Evolutionary conservation across 2,329 filamentous ascomycete genomes (phyloP), one percentile per base, ranked within the genome.

Genomic region (Atkinsonella hypoxylon): DNA sequence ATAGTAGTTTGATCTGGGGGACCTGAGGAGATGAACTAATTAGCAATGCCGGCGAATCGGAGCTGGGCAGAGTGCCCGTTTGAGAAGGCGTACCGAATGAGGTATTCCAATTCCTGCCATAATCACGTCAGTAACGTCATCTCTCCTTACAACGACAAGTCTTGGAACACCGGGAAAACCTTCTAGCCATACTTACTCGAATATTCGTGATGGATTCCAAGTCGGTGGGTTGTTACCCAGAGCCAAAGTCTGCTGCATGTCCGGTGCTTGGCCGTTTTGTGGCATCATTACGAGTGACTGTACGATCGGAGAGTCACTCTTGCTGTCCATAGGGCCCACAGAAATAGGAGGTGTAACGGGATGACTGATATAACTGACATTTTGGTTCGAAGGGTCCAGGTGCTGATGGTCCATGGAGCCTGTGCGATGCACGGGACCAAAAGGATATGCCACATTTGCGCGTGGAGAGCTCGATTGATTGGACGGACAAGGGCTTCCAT

Each of bases 191-290:
- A 78, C 87, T 76, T 78, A 95, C 89, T 91, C 87, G 76, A 95
- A 91, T 57, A 95, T 89, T 53, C 85, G 80, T 32, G 86, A 79
- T 22, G 89, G 90, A 61, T 95, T 94, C 89, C 89, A 95, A 51
- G 76, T 70, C 22, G 77, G 75, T 45, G 79, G 76, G 53, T 86
- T 83, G 54, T 85, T 84, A 57, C 80, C 72, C 61, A 87, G 67
- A 44, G 77, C 69, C 64, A 87, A 73, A 43, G 75, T 71, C 53
- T 77, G 71, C 39, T 71, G 62, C 54, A 81, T 71, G 20, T 72
- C 71, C 52, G 72, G 70, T 51, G 69, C 71, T 61, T 79, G 77
- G 26, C 76, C 71, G 59, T 73, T 72, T 64, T 83, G 78, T 51
- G 79, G 71, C 75, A 88, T 82, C 79, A 87, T 82, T 53, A 78